Base-by-base conservation (phyloP, 306 rosid genomes). In the Medicago ruthenica region DNA sequence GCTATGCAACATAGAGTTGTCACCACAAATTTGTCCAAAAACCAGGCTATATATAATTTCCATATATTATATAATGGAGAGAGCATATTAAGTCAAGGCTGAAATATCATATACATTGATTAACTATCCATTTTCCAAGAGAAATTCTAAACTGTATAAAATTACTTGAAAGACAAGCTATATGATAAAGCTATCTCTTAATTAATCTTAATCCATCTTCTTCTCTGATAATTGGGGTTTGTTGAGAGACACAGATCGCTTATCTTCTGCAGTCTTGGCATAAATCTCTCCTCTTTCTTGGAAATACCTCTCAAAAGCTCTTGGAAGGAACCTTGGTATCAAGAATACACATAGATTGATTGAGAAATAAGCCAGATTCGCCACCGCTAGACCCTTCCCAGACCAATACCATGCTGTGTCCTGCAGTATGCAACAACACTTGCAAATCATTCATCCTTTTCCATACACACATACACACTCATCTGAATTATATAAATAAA, bases 251-350 rank as follows among this genome's bases (percentile, higher is more conserved):
- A 76, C 51, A 14, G 88, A 79, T n/a, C 77, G 82, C 68, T 85
- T 89, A 36, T 93, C 96, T 76, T 91, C 93, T 8, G 51, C 86
- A 12, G 77, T 5, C 81, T 91, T 93, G 51, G 92, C 81, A 31
- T 27, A 74, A 40, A 76, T 76, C 81, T 91, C 98, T 21, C 83
- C 85, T 48, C 73, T 82, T 9, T 93, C 90, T 15, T 74, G 67
- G 51, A 89, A 86, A 83, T 93, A 91, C 80, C 77, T 86, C 83
- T 93, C 93, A 70, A 89, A 88, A 3, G 97, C 93, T 76, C 89
- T 85, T 2, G 98, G 98, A 75, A 93, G 96, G 58, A 93, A 93
- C 70, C 83, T 76, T 0, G 97, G 97, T 60, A 93, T 80, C 83
- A 93, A 70, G 84, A 93, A 93, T 4, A 74, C 86, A n/a, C 85